Conservation (phyloP, 352 stramenopile genomes). For the Globisporangium canariense region DNA sequence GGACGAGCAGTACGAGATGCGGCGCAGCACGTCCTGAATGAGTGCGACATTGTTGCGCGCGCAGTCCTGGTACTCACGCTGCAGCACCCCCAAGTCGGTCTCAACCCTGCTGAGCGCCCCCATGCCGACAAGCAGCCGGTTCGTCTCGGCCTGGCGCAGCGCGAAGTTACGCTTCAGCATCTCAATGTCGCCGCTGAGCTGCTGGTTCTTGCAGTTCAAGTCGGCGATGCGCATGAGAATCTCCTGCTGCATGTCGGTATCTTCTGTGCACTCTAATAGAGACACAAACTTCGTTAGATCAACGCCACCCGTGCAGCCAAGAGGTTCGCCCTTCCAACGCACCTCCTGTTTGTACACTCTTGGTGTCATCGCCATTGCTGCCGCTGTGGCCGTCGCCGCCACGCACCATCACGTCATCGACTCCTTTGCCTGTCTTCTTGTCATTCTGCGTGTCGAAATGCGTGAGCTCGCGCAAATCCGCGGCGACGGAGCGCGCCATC, state of each 20-base stretch:
- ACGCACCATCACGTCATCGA: background rate
- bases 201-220: constrained; percentile 30
- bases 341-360: constrained; percentile 7
- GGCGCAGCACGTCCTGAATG: constrained; percentile 47
- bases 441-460: background rate
- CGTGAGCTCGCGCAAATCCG: background rate
- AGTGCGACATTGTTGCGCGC: constrained; percentile 43
- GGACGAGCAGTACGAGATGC: constrained; percentile 46
- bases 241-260: constrained; percentile 18
- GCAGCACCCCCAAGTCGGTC: constrained; percentile 33
- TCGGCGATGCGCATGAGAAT: constrained; percentile 23
- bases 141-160: constrained; percentile 31
- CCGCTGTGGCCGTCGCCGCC: background rate
- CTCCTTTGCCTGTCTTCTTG: background rate
- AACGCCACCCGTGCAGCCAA: background rate
- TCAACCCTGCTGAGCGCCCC: constrained; percentile 36
- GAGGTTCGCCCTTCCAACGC: too few relatives aligned
- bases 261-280: constrained; percentile 4
- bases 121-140: constrained; percentile 33
- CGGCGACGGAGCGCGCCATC: background rate
- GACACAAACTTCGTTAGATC: background rate
- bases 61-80: constrained; percentile 45
- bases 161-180: constrained; percentile 36
- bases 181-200: constrained; percentile 37
- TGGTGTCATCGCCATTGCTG: background rate